These are phyloP conservation scores for Nannochloris sp. DNA, from an alignment of 139 green algal genomes.

Conservation along the genomic window DNA sequence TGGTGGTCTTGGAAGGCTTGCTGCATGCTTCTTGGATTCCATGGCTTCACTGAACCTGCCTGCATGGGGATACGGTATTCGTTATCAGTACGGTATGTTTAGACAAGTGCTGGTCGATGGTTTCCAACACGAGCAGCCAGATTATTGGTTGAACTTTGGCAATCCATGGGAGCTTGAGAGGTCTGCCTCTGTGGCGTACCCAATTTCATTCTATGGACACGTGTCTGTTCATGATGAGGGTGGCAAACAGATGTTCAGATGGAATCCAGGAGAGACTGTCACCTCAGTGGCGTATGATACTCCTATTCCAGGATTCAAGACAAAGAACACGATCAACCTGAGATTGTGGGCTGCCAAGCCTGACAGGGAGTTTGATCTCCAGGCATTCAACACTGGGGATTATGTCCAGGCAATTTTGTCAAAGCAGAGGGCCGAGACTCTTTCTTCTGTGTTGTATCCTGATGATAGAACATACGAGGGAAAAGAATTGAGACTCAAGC, in stretches of 20 bases:
- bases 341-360: slow-evolving; percentile 94
- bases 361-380: slow-evolving; percentile 90
- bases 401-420: slow-evolving; percentile 83
- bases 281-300: slow-evolving; percentile 95
- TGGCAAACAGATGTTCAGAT: slow-evolving; percentile 77
- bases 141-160: slow-evolving; percentile 95
- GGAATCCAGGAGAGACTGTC: slow-evolving; percentile 89
- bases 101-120: slow-evolving; percentile 79
- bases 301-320: slow-evolving; percentile 94
- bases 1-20: slow-evolving; percentile 91
- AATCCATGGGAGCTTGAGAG: slow-evolving; percentile 97
- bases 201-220: slow-evolving; percentile 87
- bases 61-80: slow-evolving; percentile 97
- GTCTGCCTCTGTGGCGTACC: slow-evolving; percentile 62
- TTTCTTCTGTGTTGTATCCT: slow-evolving; percentile 94
- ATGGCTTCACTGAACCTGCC: slow-evolving; percentile 95
- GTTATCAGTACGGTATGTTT: slow-evolving; percentile 99
- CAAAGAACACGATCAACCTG: slow-evolving; percentile 98
- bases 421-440: slow-evolving; percentile 94
- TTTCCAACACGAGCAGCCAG: slow-evolving; percentile 91
- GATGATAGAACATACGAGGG: slow-evolving; percentile 94
- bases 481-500: slow-evolving; percentile 96
- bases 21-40: slow-evolving; percentile 98
- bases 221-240: slow-evolving; percentile 67
- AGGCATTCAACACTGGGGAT: slow-evolving; percentile 95